These are phyloP conservation scores for Colletotrichum karsti DNA, from an alignment of 2,329 filamentous ascomycete genomes.

Conservation along the genomic window DNA sequence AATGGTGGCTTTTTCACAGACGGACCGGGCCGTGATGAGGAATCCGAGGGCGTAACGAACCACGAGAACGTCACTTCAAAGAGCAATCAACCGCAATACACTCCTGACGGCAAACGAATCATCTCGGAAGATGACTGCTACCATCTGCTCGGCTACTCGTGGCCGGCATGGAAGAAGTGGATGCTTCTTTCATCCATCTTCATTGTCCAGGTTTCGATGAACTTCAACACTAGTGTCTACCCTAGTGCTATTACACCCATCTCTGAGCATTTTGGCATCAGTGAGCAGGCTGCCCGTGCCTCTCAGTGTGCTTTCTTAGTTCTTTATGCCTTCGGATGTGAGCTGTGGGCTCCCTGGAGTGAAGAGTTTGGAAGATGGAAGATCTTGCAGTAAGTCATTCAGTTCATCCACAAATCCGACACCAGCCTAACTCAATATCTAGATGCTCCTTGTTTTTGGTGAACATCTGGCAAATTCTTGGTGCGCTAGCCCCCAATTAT, in stretches of 20 bases:
- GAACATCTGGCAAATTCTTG: constrained; percentile 61
- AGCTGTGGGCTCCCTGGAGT: constrained; percentile 63
- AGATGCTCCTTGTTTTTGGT: constrained; percentile 51
- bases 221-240: constrained; percentile 62
- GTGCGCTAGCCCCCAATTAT: constrained; percentile 50
- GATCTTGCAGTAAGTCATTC: constrained; percentile 55
- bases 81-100: constrained; percentile 18
- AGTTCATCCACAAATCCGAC: not conserved
- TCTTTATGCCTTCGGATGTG: constrained; percentile 57
- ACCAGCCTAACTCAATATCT: not conserved
- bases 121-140: constrained; percentile 59
- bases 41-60: not conserved
- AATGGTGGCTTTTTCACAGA: constrained; percentile 4
- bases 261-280: constrained; percentile 52
- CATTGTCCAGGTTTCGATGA: constrained; percentile 63
- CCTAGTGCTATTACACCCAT: constrained; percentile 57
- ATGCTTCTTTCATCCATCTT: constrained; percentile 58
- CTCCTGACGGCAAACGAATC: constrained; percentile 43
- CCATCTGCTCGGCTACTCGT: constrained; percentile 52
- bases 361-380: constrained; percentile 62
- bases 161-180: constrained; percentile 59
- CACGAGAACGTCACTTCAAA: not conserved
- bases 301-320: constrained; percentile 60
- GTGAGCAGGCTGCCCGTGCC: constrained; percentile 53
- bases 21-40: constrained; percentile 13